Evolutionary conservation across 306 rosid genomes (phyloP).

Genomic region (Fragaria iinumae): DNA sequence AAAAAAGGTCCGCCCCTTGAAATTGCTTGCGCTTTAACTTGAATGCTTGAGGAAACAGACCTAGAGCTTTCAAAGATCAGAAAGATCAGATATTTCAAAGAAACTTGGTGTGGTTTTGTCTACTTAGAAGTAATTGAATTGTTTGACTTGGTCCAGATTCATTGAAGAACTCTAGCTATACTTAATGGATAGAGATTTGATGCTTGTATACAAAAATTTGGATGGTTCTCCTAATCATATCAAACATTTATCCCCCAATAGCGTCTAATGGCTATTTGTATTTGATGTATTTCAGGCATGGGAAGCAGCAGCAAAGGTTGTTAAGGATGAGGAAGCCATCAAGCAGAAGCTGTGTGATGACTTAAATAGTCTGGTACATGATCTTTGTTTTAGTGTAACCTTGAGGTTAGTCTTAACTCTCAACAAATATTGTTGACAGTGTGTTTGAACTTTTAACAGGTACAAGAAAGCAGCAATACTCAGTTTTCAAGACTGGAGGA

Average conservation of each 20-base stretch:
- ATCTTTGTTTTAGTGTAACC: conserved; percentile 13
- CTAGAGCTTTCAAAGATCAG: not conserved
- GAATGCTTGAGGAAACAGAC: conserved; percentile 4
- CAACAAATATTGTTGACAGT: conserved; percentile 31
- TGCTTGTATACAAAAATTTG: not conserved
- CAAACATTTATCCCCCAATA: not conserved
- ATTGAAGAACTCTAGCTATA: conserved; percentile 1
- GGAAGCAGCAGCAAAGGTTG: conserved; percentile 70
- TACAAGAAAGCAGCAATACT: conserved; percentile 79
- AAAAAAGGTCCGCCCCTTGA: conserved; percentile 44
- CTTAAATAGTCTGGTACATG: conserved; percentile 70
- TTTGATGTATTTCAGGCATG: conserved; percentile 45
- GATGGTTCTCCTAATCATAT: not conserved
- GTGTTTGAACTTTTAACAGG: conserved; percentile 38
- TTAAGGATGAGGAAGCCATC: conserved; percentile 70
- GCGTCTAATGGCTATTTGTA: conserved; percentile 17
- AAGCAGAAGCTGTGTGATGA: conserved; percentile 91
- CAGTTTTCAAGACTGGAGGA: conserved; percentile 82
- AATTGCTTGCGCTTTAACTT: conserved; percentile 2
- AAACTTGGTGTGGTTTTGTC: not conserved
- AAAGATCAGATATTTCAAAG: not conserved
- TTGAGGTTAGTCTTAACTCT: conserved; percentile 14
- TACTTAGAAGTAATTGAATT: conserved; percentile 19
- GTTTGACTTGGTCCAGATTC: conserved; percentile 2
- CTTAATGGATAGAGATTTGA: not conserved